These are phyloP conservation scores for Scortechinia acanthostroma DNA, from an alignment of 2,329 filamentous ascomycete species.

Conservation along the genomic window DNA sequence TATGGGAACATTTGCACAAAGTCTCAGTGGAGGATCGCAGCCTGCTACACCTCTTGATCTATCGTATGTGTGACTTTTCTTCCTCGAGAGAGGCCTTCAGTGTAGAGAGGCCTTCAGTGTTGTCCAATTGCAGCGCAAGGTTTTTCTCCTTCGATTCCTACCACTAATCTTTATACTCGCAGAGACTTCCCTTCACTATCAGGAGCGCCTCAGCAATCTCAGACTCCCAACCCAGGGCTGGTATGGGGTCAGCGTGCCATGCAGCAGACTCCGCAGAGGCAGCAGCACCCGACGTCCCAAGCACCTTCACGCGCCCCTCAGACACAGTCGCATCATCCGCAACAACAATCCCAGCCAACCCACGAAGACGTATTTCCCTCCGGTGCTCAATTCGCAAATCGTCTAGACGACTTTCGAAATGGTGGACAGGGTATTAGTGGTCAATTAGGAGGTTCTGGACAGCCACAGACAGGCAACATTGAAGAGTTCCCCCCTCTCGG, in stretches of 20 bases:
- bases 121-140: background rate
- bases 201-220: constrained; percentile 43
- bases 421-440: constrained; percentile 43
- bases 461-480: constrained; percentile 45
- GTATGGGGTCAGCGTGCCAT: constrained; percentile 45
- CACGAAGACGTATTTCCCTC: constrained; percentile 36
- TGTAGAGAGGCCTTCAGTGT: background rate
- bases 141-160: background rate
- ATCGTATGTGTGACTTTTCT: constrained; percentile 35
- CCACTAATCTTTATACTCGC: constrained; percentile 8
- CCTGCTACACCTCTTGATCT: constrained; percentile 43
- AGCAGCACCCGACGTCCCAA: constrained; percentile 32
- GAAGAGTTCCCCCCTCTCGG: constrained; percentile 55
- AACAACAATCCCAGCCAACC: constrained; percentile 30
- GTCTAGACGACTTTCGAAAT: constrained; percentile 45
- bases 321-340: constrained; percentile 18
- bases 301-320: constrained; percentile 26
- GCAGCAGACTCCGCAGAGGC: constrained; percentile 42
- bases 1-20: constrained; percentile 46
- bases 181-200: constrained; percentile 59
- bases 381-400: constrained; percentile 37
- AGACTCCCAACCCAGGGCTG: constrained; percentile 36
- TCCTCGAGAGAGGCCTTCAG: constrained; percentile 4
- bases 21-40: constrained; percentile 41
- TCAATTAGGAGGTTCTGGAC: constrained; percentile 35